Base-by-base conservation (phyloP, 1,284 basidiomycete species). In the Volvariella volvacea region DNA sequence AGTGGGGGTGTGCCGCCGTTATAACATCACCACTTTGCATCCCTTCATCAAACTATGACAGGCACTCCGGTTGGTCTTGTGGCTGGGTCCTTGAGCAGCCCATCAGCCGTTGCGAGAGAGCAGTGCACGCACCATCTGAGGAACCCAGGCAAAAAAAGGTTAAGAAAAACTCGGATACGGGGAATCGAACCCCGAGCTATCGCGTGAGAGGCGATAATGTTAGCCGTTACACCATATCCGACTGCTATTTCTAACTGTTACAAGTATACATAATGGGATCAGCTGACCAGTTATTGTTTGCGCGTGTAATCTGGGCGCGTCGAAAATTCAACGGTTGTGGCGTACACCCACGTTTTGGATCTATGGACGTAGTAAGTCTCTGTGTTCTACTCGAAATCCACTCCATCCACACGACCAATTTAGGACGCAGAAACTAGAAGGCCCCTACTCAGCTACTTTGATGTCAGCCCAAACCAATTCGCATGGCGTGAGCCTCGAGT, bases 131-230 rank as follows among this genome's bases (percentile, higher is more conserved):
- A n/a, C n/a, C n/a, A n/a, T n/a, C n/a, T n/a, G n/a, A n/a, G n/a
- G n/a, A n/a, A n/a, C n/a, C n/a, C n/a, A n/a, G n/a, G n/a, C n/a
- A n/a, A n/a, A n/a, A n/a, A n/a, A n/a, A n/a, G n/a, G n/a, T n/a
- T n/a, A n/a, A 50, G 53, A 60, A 51, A 49, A 25, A 52, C 70
- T 76, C 74, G 68, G 76, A 70, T 78, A 79, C 78, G 78, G 78
- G 79, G 78, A 80, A 78, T 80, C 76, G 78, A 80, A 80, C 78
- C 78, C 78, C 78, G 79, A 79, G 79, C 79, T 80, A 73, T 76
- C 77, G 80, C 79, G 45, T 46, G 45, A 46, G 41, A 46, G 45
- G 45, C 45, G 45, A 40, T 40, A 46, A 46, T 46, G 45, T 46
- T 46, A 46, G 45, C 45, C 45, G 41, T 46, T 46, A 46, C 45